Conservation (phyloP, 2,329 filamentous ascomycete species). For the Botrytis deweyae region DNA sequence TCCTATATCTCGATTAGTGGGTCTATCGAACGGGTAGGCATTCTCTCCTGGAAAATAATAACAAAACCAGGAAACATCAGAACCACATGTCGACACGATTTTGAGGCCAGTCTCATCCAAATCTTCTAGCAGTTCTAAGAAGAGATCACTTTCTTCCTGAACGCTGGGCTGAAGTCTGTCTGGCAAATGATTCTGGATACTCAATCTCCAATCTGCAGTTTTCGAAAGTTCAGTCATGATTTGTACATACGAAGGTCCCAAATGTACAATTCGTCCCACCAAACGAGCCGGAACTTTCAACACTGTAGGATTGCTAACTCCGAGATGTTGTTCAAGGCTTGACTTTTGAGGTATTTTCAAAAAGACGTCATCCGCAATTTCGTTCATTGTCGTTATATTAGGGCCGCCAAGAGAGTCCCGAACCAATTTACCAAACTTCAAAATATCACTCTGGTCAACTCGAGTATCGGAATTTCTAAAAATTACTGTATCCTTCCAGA, state of each 20-base stretch:
- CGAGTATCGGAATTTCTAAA: constrained; percentile 28
- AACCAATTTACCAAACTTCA: constrained; percentile 22
- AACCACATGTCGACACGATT: not conserved
- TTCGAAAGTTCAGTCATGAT: constrained; percentile 18
- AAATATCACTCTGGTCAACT: not conserved
- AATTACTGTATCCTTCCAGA: constrained; percentile 38
- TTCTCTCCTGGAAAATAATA: not conserved
- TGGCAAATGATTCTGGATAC: constrained; percentile 12
- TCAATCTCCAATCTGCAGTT: constrained; percentile 17
- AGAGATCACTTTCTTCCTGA: constrained; percentile 22
- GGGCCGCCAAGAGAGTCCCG: constrained; percentile 17
- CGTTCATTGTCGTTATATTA: constrained; percentile 9
- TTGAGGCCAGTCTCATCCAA: not conserved
- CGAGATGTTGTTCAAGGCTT: not conserved
- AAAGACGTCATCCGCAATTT: not conserved
- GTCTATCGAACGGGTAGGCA: too few species aligned
- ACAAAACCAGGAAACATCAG: constrained; percentile 8
- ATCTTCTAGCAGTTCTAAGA: constrained; percentile 18
- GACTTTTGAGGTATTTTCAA: not conserved
- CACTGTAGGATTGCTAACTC: not conserved
- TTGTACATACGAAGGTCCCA: constrained; percentile 21
- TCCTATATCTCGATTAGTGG: not conserved
- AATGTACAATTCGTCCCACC: constrained; percentile 14
- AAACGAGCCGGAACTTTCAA: constrained; percentile 20
- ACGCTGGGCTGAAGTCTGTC: not conserved